phyloP scores from a whole-genome alignment of 1,139 yeast species.

The Maudiozyma humilis region DNA sequence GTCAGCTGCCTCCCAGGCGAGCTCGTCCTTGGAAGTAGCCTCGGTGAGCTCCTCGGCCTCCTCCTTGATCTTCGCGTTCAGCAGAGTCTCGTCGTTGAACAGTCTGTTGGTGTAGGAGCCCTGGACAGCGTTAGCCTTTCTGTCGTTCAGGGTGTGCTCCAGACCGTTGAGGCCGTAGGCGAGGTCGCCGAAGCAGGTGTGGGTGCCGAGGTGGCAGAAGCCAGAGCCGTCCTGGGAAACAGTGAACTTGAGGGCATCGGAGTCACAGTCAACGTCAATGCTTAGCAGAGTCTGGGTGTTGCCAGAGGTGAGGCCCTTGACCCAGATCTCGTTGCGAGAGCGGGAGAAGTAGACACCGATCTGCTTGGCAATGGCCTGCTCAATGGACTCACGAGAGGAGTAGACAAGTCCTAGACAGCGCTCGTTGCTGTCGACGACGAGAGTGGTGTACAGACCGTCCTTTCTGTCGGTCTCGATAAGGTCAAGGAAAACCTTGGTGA shows the following conservation, averaged over 20 bases:
- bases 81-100: slow-evolving; percentile 64
- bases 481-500: slow-evolving; percentile 47
- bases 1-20: slow-evolving; percentile 98
- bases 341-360: slow-evolving; percentile 94
- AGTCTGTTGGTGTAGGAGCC: slow-evolving; percentile 90
- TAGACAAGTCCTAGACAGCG: slow-evolving; percentile 83
- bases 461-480: slow-evolving; percentile 69
- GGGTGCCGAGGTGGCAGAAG: slow-evolving; percentile 76
- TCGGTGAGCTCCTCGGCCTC: slow-evolving; percentile 95
- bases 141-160: slow-evolving; percentile 50
- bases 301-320: slow-evolving; percentile 91
- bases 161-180: slow-evolving; percentile 48
- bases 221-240: slow-evolving; percentile 69
- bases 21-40: slow-evolving; percentile 60
- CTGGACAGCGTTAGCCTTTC: slow-evolving; percentile 59
- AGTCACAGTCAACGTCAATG: slow-evolving; percentile 79
- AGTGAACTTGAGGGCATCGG: slow-evolving; percentile 77
- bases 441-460: slow-evolving; percentile 79
- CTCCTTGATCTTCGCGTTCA: slow-evolving; percentile 83
- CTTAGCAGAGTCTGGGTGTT: slow-evolving; percentile 72
- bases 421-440: slow-evolving; percentile 62
- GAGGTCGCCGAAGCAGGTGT: slow-evolving; percentile 73
- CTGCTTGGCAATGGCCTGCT: slow-evolving; percentile 69
- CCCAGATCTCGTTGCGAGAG: slow-evolving; percentile 82
- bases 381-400: slow-evolving; percentile 74